Base-by-base conservation (phyloP, 129 eudicot species). In the Flaveria brownii region DNA sequence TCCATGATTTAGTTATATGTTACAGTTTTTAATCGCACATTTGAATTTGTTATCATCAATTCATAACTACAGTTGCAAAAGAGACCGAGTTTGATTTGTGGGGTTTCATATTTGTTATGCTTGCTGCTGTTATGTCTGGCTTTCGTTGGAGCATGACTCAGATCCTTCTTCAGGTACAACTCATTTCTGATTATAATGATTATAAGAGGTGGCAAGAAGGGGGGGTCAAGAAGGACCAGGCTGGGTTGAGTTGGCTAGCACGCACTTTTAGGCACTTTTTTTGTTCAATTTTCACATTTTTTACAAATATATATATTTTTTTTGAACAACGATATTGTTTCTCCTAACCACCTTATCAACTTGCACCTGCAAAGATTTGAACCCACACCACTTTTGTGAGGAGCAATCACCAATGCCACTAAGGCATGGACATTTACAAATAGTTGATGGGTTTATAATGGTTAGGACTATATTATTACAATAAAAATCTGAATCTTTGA, bases 51-150 rank as follows among this genome's bases (percentile, higher is more conserved):
- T 18, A 4, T 42, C n/a, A 26, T 60, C 11, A 43, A 23, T 23
- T 17, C 18, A 18, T 74, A 57, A 72, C 55, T 23, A 30, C 87
- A 94, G 98, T 94, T 83, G 97, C 97, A 75, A 87, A 77, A 86
- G 98, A 94, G 83, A 88, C 99, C 20, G 96, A 94, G 71, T 94
- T 94, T 86, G 89, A 94, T 47, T 84, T 94, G 46, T 91, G 87
- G 99, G 99, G 99, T 69, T 94, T 94, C 82, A 46, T 87, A 43
- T 91, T 94, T 81, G 99, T 94, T 57, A 94, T 91, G 97, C 93
- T 94, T 87, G 93, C 99, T 62, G 92, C 99, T 84, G 99, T 94
- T 71, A 94, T 94, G 99, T 91, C 99, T 81, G 99, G 99, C 39
- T 94, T 94, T 49, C 96, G 99, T 74, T 94, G 96, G 99, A 84